A percentile compares a stretch with the other conserved stretches of the same genome.
Conservation (phyloP, 306 rosid species). For the Ormosia emarginata region DNA sequence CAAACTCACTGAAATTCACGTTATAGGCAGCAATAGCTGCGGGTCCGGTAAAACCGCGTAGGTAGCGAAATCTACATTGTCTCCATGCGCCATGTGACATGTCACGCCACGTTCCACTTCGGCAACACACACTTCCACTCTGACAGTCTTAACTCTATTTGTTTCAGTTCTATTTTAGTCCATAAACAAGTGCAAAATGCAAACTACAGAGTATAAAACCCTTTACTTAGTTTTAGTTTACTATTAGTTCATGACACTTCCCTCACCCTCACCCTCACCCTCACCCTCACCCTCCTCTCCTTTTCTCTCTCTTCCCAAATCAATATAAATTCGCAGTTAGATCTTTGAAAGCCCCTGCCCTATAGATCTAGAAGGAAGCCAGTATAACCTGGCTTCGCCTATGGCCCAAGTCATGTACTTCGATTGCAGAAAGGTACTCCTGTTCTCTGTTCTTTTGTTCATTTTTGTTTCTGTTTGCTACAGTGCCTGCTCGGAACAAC, state of each 20-base stretch:
- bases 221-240: not conserved
- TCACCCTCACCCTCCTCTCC: not conserved
- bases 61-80: not conserved
- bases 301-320: not conserved
- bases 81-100: slow-evolving; percentile 14
- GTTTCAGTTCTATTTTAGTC: not conserved
- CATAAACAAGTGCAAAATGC: not conserved
- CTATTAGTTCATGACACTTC: not conserved
- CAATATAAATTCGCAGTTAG: not conserved
- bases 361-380: slow-evolving; percentile 7
- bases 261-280: not conserved
- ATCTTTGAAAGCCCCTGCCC: slow-evolving; percentile 12
- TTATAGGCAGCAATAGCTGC: not conserved
- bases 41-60: not conserved
- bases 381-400: slow-evolving; percentile 1
- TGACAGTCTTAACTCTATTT: not conserved
- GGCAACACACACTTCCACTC: slow-evolving; percentile 42
- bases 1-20: not conserved
- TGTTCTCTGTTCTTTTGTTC: slow-evolving; percentile 34
- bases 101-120: not conserved
- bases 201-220: not conserved
- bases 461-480: slow-evolving; percentile 33
- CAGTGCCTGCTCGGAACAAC: slow-evolving; percentile 31
- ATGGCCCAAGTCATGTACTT: slow-evolving; percentile 55
- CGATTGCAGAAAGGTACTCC: slow-evolving; percentile 41